A percentile compares a stretch with the other conserved stretches of the same genome.
These are phyloP conservation scores for Solanum raphanifolium DNA, from an alignment of 257 asterid species.

Conservation along the genomic window DNA sequence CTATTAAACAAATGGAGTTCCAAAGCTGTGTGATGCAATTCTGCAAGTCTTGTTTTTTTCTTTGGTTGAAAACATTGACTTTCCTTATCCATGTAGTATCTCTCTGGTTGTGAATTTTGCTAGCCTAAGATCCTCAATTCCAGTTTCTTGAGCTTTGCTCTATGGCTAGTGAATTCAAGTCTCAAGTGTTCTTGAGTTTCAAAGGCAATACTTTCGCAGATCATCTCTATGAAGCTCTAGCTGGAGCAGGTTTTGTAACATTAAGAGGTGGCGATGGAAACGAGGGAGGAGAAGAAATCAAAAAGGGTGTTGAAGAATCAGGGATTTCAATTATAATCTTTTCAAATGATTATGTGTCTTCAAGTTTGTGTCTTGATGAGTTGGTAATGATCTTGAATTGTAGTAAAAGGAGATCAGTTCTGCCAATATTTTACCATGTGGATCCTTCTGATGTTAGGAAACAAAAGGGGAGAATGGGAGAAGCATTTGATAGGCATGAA, in stretches of 20 bases:
- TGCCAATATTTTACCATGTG: slow-evolving; percentile 7
- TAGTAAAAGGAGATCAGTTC: background rate
- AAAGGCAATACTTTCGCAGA: background rate
- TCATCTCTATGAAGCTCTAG: slow-evolving; percentile 4
- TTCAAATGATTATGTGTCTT: slow-evolving; percentile 2
- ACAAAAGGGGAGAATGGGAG: background rate
- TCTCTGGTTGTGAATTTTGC: background rate
- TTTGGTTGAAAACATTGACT: background rate
- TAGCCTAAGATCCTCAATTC: background rate
- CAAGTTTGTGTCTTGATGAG: slow-evolving; percentile 14
- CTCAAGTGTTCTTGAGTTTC: slow-evolving; percentile 6
- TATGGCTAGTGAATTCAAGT: background rate
- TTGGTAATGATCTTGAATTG: slow-evolving; percentile 5
- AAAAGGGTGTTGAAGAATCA: background rate
- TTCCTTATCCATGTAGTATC: background rate
- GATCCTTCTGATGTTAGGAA: slow-evolving; percentile 6
- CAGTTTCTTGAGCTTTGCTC: background rate
- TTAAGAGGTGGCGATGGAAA: background rate
- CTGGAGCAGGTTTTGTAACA: background rate
- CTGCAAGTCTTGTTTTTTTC: background rate
- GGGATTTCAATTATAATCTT: background rate
- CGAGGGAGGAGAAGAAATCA: background rate
- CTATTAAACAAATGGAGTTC: background rate
- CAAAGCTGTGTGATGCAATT: background rate
- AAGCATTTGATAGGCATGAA: background rate